Evolutionary conservation across 2,329 filamentous ascomycete genomes (phyloP), one percentile per base, ranked within the genome.

Genomic region (Bipolaris sorokiniana): DNA sequence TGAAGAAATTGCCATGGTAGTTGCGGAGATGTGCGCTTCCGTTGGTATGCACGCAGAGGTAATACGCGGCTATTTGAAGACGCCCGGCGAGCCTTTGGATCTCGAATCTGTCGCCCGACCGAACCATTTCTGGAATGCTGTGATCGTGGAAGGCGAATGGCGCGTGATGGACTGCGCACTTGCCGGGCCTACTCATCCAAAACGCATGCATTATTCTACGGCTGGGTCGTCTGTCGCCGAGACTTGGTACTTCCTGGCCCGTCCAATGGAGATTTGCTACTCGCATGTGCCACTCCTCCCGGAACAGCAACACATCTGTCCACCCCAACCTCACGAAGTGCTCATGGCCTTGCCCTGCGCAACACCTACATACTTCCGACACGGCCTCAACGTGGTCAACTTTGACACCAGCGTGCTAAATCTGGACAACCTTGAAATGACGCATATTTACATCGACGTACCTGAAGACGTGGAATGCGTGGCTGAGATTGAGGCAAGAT

Each of bases 51-150:
- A 92, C 63, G 91, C 91, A 34, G 94, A 98, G 73, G 83, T 96
- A 18, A 87, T 99, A 13, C 87, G 88, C 58, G 95, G 95, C 0
- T 98, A 95, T 71, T 85, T 99, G 54, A 99, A 99, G 75, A 83
- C 86, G 1, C 95, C 95, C 0, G 94, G 94, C 0, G 95, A 98
- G 57, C 62, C 64, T 9, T 51, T 78, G 7, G 93, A 98, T 67
- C 81, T 92, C 41, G 90, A 90, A 60, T 89, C 89, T 56, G 86
- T 94, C 75, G 91, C 91, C n/a, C 87, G 89, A 28, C 85, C 94
- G 0, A 99, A 99, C 70, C 95, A 99, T 78, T 98, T 90, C 88
- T 99, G 95, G 95, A 99, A 99, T 67, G 88, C 92, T 0, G 91
- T 98, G 16, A 80, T 97, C 34, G 88, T 97, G 7, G 95, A 99